Percentiles rank a stretch among this genome's conserved stretches.
These are phyloP conservation scores for Scheffersomyces segobiensis DNA, from an alignment of 1,139 yeast genomes.

Conservation along the genomic window DNA sequence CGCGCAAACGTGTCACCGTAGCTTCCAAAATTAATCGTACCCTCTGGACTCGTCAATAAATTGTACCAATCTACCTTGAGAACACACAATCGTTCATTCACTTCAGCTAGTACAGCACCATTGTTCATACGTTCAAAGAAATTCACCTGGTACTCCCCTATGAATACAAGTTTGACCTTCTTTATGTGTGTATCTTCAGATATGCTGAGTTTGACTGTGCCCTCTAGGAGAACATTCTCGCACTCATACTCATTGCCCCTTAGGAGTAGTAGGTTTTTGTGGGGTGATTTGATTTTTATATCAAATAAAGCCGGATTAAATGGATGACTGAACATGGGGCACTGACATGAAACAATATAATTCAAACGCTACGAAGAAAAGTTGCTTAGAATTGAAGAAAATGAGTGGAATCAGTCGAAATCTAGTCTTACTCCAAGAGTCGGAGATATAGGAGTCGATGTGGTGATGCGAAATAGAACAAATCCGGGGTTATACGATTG, in stretches of 20 bases:
- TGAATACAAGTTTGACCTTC: conserved; percentile 44
- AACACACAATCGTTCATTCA: conserved; percentile 50
- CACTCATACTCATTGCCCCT: conserved; percentile 62
- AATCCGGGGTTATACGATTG: neutral
- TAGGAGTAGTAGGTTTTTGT: conserved; percentile 54
- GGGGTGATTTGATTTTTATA: conserved; percentile 45
- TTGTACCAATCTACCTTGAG: conserved; percentile 63
- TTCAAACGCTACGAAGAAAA: neutral
- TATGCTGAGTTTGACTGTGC: conserved; percentile 56
- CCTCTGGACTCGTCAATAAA: conserved; percentile 48
- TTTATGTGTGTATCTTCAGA: conserved; percentile 53
- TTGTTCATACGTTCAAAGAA: conserved; percentile 45
- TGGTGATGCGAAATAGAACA: neutral
- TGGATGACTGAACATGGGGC: conserved; percentile 25
- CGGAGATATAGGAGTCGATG: conserved; percentile 1
- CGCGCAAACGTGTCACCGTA: conserved; percentile 37
- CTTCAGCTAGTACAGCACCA: conserved; percentile 40
- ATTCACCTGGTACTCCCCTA: conserved; percentile 57
- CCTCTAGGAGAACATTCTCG: conserved; percentile 53
- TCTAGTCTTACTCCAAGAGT: neutral
- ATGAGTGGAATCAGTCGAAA: neutral
- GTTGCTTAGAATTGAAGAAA: neutral
- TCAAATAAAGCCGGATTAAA: conserved; percentile 32
- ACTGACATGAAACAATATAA: neutral
- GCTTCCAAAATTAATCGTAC: conserved; percentile 43